Conservation (phyloP, 257 asterid species). For the Solanum clarkiae region DNA sequence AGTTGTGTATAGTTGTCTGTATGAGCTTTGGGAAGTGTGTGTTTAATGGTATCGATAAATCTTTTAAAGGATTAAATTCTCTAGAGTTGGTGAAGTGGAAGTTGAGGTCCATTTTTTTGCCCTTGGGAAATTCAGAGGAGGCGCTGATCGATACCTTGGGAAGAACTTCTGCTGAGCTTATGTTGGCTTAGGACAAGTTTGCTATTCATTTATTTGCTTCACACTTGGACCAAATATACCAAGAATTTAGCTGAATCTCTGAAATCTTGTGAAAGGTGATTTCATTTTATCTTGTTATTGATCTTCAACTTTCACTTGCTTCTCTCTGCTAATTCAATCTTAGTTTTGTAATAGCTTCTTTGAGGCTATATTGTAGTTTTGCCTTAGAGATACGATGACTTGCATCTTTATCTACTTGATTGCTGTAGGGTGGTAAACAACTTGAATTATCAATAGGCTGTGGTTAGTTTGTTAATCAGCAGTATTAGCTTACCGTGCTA, state of each 20-base stretch:
- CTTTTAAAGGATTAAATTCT: slow-evolving; percentile 14
- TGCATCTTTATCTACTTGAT: neutral
- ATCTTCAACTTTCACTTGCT: neutral
- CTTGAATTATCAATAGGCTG: neutral
- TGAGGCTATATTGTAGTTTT: neutral
- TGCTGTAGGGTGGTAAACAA: neutral
- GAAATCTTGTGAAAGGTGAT: slow-evolving; percentile 15
- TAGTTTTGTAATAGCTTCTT: neutral
- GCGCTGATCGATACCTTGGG: slow-evolving; percentile 27
- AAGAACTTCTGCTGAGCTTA: slow-evolving; percentile 17
- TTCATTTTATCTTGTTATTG: neutral
- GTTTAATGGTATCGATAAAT: neutral
- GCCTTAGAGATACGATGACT: neutral
- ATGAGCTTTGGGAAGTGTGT: slow-evolving; percentile 14
- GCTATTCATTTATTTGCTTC: slow-evolving; percentile 7
- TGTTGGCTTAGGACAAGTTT: neutral
- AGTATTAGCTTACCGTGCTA: neutral
- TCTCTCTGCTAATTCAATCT: neutral
- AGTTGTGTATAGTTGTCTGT: slow-evolving; percentile 4
- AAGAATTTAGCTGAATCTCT: slow-evolving; percentile 12
- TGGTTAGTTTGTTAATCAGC: neutral
- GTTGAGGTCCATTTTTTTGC: slow-evolving; percentile 38
- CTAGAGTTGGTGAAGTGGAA: neutral
- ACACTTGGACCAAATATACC: neutral
- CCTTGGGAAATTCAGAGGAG: slow-evolving; percentile 25